Percentiles rank a stretch among this genome's conserved stretches.
phyloP scores from a whole-genome alignment of 257 asterid genomes.

The Rubia yunnanensis region DNA sequence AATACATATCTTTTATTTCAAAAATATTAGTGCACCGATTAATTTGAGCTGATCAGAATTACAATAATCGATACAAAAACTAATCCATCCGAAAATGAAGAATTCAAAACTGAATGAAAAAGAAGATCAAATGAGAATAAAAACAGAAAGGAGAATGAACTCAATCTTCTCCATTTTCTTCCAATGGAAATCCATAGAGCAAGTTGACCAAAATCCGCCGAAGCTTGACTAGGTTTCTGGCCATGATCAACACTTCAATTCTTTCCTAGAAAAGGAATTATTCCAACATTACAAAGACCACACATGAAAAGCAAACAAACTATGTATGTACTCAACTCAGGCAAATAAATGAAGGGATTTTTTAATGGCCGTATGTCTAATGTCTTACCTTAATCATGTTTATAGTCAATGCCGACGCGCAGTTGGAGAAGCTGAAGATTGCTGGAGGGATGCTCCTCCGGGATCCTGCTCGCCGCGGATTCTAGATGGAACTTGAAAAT shows the following conservation, averaged over 20 bases:
- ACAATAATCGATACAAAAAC: background rate
- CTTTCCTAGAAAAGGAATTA: background rate
- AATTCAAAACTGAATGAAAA: too few species aligned
- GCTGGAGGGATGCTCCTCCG: too few species aligned
- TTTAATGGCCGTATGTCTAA: too few species aligned
- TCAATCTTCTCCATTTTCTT: background rate
- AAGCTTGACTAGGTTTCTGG: background rate
- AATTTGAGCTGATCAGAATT: background rate
- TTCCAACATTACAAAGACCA: background rate
- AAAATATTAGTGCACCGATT: background rate
- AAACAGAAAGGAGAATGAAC: background rate
- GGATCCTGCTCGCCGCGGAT: constrained; percentile 37
- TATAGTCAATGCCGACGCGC: background rate
- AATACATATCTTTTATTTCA: too few species aligned
- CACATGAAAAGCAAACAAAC: background rate
- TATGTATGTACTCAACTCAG: background rate
- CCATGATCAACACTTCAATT: background rate
- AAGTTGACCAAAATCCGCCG: background rate
- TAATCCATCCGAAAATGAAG: background rate
- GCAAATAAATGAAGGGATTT: background rate
- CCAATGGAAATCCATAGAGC: background rate
- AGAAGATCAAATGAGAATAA: background rate
- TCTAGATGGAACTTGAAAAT: constrained; percentile 39
- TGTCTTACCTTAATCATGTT: background rate
- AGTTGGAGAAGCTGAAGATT: too few species aligned